A percentile compares a stretch with the other conserved stretches of the same genome.
These are phyloP conservation scores for Monosporozyma aerobia DNA, from an alignment of 805 yeast species.

Conservation along the genomic window DNA sequence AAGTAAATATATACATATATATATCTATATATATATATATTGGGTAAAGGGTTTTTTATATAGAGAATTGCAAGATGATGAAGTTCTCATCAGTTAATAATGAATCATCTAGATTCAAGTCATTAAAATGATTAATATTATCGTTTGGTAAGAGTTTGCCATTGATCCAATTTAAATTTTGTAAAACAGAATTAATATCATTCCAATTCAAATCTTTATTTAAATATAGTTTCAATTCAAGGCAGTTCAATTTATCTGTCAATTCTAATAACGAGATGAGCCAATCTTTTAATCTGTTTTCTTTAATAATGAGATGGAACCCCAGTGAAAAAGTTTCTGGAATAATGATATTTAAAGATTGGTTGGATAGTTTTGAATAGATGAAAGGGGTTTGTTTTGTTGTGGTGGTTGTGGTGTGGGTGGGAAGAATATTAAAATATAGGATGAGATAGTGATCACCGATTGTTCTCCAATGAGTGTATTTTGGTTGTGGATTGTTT, in stretches of 20 bases:
- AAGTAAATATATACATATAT: too few relatives aligned
- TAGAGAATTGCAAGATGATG: conserved; percentile 25
- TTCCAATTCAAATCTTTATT: conserved; percentile 13
- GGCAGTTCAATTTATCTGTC: conserved; percentile 10
- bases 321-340: background rate
- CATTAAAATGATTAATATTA: conserved; percentile 8
- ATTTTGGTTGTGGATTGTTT: background rate
- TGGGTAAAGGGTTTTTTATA: conserved; percentile 7
- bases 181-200: conserved; percentile 15
- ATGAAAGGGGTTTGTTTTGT: background rate
- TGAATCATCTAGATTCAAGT: conserved; percentile 8
- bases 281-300: conserved; percentile 14
- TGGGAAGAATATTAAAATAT: background rate
- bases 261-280: conserved; percentile 23
- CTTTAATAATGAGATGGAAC: conserved; percentile 1
- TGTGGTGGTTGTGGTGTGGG: background rate
- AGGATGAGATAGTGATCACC: conserved; percentile 17
- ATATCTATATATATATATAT: background rate
- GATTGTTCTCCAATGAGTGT: conserved; percentile 17
- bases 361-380: background rate
- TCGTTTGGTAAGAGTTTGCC: conserved; percentile 26
- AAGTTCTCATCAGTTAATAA: conserved; percentile 22
- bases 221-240: conserved; percentile 16
- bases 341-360: background rate
- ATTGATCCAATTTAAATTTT: conserved; percentile 28